Evolutionary conservation across 192 early-diverging fungal genomes (phyloP).

Genomic region (Coemansia sp.): DNA sequence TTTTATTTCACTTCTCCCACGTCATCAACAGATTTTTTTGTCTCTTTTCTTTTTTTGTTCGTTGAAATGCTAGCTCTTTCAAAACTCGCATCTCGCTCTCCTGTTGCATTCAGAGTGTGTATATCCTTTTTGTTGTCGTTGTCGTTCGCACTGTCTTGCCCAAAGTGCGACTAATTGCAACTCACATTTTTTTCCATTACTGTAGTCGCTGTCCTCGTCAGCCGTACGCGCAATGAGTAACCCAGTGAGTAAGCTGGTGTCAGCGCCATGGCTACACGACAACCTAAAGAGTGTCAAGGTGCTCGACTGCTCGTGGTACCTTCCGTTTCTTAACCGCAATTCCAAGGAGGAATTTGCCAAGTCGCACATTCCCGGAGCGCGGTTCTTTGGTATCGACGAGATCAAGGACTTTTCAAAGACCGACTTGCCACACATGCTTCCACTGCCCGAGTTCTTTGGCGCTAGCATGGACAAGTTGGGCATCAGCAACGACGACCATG

Average conservation of each 20-base stretch:
- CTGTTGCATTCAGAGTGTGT: not conserved
- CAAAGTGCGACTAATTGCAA: not conserved
- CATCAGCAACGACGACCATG: conserved; percentile 76
- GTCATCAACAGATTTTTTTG: not conserved
- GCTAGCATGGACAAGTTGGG: conserved; percentile 68
- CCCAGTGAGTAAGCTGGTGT: conserved; percentile 29
- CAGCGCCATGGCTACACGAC: conserved; percentile 60
- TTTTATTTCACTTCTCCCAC: not conserved
- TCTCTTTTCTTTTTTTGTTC: not conserved
- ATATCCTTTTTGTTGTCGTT: not conserved
- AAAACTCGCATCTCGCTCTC: conserved; percentile 1
- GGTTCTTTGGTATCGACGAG: conserved; percentile 89
- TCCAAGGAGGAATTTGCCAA: conserved; percentile 69
- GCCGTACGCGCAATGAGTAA: not conserved
- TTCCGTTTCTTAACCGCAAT: conserved; percentile 69
- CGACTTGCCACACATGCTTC: conserved; percentile 90
- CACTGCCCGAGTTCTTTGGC: conserved; percentile 69
- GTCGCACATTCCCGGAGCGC: conserved; percentile 66
- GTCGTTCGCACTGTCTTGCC: not conserved
- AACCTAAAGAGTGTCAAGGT: conserved; percentile 67
- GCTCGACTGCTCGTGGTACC: conserved; percentile 91
- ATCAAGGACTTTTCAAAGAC: conserved; percentile 68
- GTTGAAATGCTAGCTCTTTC: not conserved
- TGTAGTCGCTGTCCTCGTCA: not conserved
- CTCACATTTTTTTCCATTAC: not conserved